phyloP scores from a whole-genome alignment of 208 protist genomes.

The Crithidia expoeki region DNA sequence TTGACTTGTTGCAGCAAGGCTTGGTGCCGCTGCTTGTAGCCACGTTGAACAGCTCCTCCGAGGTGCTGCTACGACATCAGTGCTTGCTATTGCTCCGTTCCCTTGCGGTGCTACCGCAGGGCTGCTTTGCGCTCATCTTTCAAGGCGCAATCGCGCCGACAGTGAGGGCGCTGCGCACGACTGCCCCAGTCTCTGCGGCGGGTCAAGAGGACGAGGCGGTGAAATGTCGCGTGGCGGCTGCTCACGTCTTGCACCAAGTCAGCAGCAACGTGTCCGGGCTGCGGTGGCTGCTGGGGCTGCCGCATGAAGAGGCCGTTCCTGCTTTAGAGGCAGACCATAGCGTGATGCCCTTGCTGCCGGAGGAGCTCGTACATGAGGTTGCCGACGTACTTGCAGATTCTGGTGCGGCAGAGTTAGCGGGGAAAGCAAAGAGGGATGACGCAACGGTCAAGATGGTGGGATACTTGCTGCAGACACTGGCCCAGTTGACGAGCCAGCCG shows the following conservation, averaged over 20 bases:
- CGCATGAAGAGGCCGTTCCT: constrained; percentile 28
- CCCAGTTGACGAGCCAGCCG: constrained; percentile 32
- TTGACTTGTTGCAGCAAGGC: constrained; percentile 63
- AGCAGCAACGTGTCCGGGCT: constrained; percentile 63
- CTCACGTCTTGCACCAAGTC: constrained; percentile 56
- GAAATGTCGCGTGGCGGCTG: constrained; percentile 36
- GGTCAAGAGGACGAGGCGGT: constrained; percentile 41
- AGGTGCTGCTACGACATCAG: constrained; percentile 57
- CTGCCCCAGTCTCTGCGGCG: constrained; percentile 6
- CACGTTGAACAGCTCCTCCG: constrained; percentile 32
- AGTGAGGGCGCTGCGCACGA: constrained; percentile 27
- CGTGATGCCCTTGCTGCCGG: constrained; percentile 7
- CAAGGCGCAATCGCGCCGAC: constrained; percentile 57
- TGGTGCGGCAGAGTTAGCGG: neutral
- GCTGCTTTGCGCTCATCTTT: constrained; percentile 65
- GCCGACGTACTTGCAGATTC: constrained; percentile 22
- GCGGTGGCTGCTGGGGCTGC: constrained; percentile 68
- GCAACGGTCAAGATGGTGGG: neutral
- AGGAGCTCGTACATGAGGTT: constrained; percentile 17
- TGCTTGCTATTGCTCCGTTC: constrained; percentile 77
- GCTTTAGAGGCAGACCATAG: constrained; percentile 17
- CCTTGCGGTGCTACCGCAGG: constrained; percentile 74
- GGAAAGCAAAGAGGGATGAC: no score
- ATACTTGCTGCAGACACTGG: constrained; percentile 28
- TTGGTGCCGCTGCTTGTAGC: constrained; percentile 58